A percentile compares a stretch with the other conserved stretches of the same genome.
phyloP scores from a whole-genome alignment of 2,329 filamentous ascomycete species.

The Pseudogymnoascus destructans region DNA sequence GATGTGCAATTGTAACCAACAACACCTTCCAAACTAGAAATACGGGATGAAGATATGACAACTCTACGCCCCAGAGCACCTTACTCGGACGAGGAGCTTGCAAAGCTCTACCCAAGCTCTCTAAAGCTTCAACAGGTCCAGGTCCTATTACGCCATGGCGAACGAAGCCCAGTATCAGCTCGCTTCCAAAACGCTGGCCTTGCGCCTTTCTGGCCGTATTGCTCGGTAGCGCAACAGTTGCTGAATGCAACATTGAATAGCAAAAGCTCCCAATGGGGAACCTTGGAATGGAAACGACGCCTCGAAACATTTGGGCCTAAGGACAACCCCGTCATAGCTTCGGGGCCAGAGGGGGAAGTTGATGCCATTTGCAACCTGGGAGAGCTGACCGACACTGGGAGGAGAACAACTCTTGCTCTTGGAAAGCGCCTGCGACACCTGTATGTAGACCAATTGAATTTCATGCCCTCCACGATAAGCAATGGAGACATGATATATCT shows the following conservation, averaged over 20 bases:
- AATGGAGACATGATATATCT: constrained; percentile 53
- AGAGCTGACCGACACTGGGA: constrained; percentile 63
- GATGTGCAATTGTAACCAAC: background rate
- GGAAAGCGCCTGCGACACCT: constrained; percentile 55
- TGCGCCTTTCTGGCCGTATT: constrained; percentile 78
- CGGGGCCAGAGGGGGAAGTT: constrained; percentile 54
- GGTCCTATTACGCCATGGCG: constrained; percentile 67
- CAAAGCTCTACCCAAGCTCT: constrained; percentile 63
- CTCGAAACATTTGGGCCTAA: constrained; percentile 69
- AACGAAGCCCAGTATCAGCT: constrained; percentile 73
- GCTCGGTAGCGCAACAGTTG: constrained; percentile 61
- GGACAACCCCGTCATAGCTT: constrained; percentile 56
- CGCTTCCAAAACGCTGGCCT: constrained; percentile 71
- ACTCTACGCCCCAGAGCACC: constrained; percentile 59
- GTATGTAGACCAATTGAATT: constrained; percentile 62
- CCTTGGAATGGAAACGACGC: constrained; percentile 49
- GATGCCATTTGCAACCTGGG: constrained; percentile 71
- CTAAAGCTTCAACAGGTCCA: constrained; percentile 84
- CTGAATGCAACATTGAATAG: constrained; percentile 44
- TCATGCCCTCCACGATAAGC: constrained; percentile 47
- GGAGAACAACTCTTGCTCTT: constrained; percentile 56
- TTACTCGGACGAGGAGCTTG: constrained; percentile 71
- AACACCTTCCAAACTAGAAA: background rate
- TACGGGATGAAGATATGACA: constrained; percentile 48
- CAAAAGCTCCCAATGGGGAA: constrained; percentile 28